These are phyloP conservation scores for Lactarius hatsudake DNA, from an alignment of 768 basidiomycete species.

Conservation along the genomic window DNA sequence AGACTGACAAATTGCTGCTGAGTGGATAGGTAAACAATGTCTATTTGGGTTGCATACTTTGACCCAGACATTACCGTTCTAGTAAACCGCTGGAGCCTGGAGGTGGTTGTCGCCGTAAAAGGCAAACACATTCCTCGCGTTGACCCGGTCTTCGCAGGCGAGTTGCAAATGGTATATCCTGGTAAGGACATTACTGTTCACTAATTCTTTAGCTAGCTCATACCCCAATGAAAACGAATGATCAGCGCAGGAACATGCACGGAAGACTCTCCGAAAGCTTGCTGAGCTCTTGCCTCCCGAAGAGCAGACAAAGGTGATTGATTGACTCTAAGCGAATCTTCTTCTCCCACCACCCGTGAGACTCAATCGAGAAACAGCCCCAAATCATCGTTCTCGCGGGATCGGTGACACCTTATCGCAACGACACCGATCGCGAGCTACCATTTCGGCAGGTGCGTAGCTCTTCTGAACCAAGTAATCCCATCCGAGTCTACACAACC, in stretches of 20 bases:
- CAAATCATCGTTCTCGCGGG: constrained; percentile 70
- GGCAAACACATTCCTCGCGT: not conserved
- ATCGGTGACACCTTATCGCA: constrained; percentile 56
- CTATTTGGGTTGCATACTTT: not conserved
- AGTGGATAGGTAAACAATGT: not conserved
- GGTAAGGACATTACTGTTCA: not conserved
- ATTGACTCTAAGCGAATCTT: not conserved
- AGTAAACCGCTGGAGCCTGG: no score
- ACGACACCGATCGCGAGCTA: constrained; percentile 85
- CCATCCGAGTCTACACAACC: not conserved
- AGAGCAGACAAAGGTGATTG: constrained; percentile 52
- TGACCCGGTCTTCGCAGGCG: not conserved
- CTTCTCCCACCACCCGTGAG: not conserved
- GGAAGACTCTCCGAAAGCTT: constrained; percentile 54
- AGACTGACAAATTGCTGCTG: not conserved
- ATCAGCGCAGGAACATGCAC: constrained; percentile 51
- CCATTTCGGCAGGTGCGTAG: constrained; percentile 51
- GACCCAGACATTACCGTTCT: no score
- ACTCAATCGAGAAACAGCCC: constrained; percentile 43
- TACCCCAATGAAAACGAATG: not conserved
- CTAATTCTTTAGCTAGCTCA: not conserved
- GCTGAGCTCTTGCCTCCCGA: constrained; percentile 45
- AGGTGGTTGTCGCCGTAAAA: not conserved
- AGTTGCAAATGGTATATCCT: constrained; percentile 4
- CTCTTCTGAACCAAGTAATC: constrained; percentile 30